phyloP scores from a whole-genome alignment of 2,329 filamentous ascomycete genomes.

The Emmonsiellopsis sp. region DNA sequence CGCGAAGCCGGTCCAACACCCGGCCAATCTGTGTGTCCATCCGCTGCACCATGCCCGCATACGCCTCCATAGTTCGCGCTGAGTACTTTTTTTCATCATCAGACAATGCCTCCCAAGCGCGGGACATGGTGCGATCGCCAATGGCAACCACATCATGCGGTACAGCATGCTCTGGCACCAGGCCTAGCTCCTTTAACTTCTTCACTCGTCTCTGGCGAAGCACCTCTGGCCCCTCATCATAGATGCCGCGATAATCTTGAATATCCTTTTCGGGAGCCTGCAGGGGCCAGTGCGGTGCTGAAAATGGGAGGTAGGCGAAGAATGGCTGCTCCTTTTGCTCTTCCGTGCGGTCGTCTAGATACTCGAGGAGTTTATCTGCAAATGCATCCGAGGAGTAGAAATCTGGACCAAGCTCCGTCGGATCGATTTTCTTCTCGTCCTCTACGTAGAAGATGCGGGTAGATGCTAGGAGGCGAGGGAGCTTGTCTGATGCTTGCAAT shows the following conservation, averaged over 20 bases:
- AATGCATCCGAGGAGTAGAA: slow-evolving; percentile 49
- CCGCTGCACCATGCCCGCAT: slow-evolving; percentile 55
- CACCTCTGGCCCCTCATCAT: slow-evolving; percentile 52
- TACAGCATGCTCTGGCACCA: slow-evolving; percentile 41
- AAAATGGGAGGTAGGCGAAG: slow-evolving; percentile 54
- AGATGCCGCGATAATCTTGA: slow-evolving; percentile 50
- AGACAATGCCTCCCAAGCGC: slow-evolving; percentile 28
- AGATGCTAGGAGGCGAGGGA: slow-evolving; percentile 32
- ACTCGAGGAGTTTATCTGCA: slow-evolving; percentile 44
- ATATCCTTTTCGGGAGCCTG: slow-evolving; percentile 50
- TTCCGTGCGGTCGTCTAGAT: slow-evolving; percentile 42
- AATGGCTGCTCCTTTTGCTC: slow-evolving; percentile 38
- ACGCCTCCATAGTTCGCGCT: slow-evolving; percentile 51
- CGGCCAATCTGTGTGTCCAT: slow-evolving; percentile 54
- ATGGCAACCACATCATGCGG: slow-evolving; percentile 29
- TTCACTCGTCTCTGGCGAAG: slow-evolving; percentile 46
- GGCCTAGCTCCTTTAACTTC: slow-evolving; percentile 48
- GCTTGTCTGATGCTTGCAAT: slow-evolving; percentile 31
- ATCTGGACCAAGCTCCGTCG: slow-evolving; percentile 38
- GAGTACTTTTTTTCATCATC: slow-evolving; percentile 33
- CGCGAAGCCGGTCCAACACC: slow-evolving; percentile 47
- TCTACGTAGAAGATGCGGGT: slow-evolving; percentile 38
- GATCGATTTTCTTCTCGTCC: slow-evolving; percentile 32
- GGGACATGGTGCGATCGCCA: slow-evolving; percentile 41
- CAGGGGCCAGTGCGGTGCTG: slow-evolving; percentile 55